These are phyloP conservation scores for Umbelopsis sp. DNA, from an alignment of 192 early-diverging fungal genomes.

Conservation along the genomic window DNA sequence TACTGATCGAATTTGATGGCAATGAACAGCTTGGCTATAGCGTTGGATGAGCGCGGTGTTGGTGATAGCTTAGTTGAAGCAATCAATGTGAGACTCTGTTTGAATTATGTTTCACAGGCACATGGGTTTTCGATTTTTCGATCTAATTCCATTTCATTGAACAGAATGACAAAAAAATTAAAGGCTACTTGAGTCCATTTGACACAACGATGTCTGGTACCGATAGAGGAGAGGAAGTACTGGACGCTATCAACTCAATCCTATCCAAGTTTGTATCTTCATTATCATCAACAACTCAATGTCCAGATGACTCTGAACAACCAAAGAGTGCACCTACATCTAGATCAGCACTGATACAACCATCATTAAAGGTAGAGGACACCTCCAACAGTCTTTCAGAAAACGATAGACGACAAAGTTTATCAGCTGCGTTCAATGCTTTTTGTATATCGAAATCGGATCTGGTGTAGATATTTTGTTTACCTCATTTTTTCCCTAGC, in stretches of 20 bases:
- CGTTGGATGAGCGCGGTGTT: background rate
- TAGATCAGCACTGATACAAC: background rate
- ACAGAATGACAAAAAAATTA: background rate
- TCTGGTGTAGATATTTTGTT: too few relatives aligned
- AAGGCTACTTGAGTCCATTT: background rate
- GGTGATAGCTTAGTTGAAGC: background rate
- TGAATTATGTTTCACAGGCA: background rate
- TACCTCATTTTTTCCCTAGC: too few relatives aligned
- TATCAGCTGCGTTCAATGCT: background rate
- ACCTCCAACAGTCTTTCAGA: background rate
- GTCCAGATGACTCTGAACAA: background rate
- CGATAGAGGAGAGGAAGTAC: background rate
- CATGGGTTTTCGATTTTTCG: background rate
- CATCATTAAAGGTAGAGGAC: background rate
- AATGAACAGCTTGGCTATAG: background rate
- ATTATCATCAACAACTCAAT: background rate
- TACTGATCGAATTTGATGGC: background rate
- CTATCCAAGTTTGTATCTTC: background rate
- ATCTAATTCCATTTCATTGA: background rate
- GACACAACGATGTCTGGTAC: background rate
- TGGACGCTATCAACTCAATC: background rate
- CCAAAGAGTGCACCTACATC: background rate
- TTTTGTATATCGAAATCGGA: background rate
- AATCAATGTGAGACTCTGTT: background rate
- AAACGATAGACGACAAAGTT: background rate